Percentiles rank a stretch among this genome's conserved stretches.
These are phyloP conservation scores for Pseudozyma hubeiensis DNA, from an alignment of 1,284 basidiomycete genomes.

Conservation along the genomic window DNA sequence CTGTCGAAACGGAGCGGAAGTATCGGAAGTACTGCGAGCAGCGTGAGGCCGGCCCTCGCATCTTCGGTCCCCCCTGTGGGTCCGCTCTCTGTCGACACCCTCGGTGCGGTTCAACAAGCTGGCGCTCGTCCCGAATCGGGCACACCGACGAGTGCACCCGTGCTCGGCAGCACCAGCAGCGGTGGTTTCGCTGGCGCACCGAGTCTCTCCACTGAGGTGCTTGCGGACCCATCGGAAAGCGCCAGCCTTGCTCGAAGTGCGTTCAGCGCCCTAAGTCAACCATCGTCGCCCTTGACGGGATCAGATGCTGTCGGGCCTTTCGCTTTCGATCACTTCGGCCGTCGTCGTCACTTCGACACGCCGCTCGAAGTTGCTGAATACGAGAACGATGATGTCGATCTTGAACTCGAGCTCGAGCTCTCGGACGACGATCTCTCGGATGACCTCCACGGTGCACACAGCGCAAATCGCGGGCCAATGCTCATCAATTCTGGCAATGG, in stretches of 20 bases:
- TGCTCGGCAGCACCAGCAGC: conserved; percentile 28
- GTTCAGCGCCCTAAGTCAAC: conserved; percentile 40
- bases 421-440: conserved; percentile 58
- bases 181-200: conserved; percentile 15
- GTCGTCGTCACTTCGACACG: conserved; percentile 27
- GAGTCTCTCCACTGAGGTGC: conserved; percentile 35
- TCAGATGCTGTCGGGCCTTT: conserved; percentile 13
- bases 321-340: conserved; percentile 34
- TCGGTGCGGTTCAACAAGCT: conserved; percentile 28
- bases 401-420: conserved; percentile 49
- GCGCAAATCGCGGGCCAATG: conserved; percentile 14
- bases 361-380: conserved; percentile 44
- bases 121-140: conserved; percentile 29
- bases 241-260: conserved; percentile 22
- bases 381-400: conserved; percentile 56
- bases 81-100: conserved; percentile 37
- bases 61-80: background rate
- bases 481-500: conserved; percentile 54
- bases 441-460: conserved; percentile 19
- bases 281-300: conserved; percentile 36
- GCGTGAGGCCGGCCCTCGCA: conserved; percentile 2
- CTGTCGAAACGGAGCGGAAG: conserved; percentile 21
- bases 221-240: conserved; percentile 19
- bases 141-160: conserved; percentile 47
- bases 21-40: conserved; percentile 27